phyloP scores from a whole-genome alignment of 768 basidiomycete species.

The Lactarius quietus region DNA sequence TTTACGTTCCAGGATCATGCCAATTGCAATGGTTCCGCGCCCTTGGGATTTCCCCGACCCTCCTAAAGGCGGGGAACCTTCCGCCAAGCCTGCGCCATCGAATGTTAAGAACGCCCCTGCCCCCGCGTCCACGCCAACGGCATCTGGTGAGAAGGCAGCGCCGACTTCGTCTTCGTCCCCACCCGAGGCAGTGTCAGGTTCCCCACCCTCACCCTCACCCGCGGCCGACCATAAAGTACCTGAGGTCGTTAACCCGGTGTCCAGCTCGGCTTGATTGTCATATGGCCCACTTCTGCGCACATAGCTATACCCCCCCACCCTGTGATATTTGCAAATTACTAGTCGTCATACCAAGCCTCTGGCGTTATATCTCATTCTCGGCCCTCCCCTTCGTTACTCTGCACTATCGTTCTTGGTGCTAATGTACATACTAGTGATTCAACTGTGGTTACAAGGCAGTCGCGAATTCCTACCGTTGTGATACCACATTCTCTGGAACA shows the following conservation, averaged over 20 bases:
- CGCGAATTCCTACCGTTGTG: background rate
- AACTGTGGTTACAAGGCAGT: background rate
- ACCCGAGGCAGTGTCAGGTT: constrained; percentile 9
- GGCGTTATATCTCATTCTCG: background rate
- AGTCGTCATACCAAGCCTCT: background rate
- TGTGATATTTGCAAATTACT: background rate
- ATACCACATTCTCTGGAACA: background rate
- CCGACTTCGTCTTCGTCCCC: background rate
- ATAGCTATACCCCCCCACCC: background rate
- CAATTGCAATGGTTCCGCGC: constrained; percentile 71
- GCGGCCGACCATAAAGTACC: constrained; percentile 3
- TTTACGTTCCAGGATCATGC: constrained; percentile 56
- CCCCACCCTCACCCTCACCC: constrained; percentile 12
- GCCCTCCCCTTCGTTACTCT: background rate
- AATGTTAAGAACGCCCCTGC: background rate
- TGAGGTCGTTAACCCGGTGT: background rate
- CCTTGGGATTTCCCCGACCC: constrained; percentile 70
- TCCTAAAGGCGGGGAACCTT: constrained; percentile 21
- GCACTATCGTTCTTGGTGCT: background rate
- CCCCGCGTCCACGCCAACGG: background rate
- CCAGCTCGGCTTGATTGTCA: background rate
- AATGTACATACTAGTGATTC: background rate
- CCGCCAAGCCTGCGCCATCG: constrained; percentile 2
- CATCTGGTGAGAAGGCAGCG: background rate
- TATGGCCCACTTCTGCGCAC: background rate